Evolutionary conservation across 1,139 yeast species (phyloP), one percentile per base, ranked within the genome.

Genomic region (Magnusiomyces suaveolens): DNA sequence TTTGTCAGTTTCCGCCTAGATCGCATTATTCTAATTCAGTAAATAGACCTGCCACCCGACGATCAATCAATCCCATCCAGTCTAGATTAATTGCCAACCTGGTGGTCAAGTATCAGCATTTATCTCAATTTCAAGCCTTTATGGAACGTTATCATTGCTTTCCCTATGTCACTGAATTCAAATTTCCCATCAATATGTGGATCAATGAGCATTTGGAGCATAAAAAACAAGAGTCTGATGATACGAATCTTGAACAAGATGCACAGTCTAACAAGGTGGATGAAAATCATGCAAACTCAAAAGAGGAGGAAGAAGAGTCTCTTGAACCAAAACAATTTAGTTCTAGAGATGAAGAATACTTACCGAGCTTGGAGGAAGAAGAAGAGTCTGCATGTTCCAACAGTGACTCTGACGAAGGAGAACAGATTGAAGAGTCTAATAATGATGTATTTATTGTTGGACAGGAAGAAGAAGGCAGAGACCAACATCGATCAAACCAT

Each of bases 91-190:
- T 52, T 3, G 56, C 58, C 25, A 53, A 56, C 49, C 53, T 52
- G 32, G 51, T 56, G 25, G 29, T 56, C 1, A 51, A 53, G 49
- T 56, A 51, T 36, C 56, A 56, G 32, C 51, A 52, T 2, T 52
- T 53, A 26, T 43, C 53, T 1, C 54, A 53, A 20, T 53, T 56
- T 47, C 58, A 56, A 25, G 52, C 48, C 16, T 56, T 56, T 38
- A 56, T 56, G 58, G 50, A 43, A 33, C 53, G 58, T 14, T 56
- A 53, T 38, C 58, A 56, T 41, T 53, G 54, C 41, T 47, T 56
- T 16, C 58, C 58, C 2, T 49, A 53, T 48, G 58, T 55, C 10
- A 56, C 58, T 2, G 55, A 56, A 12, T 53, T 53, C 29, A 56
- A 56, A 38, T 56, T 56, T 38, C 56, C 54, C 20, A 52, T 56